Conservation (phyloP, 768 basidiomycete genomes). For the Trametes coccinea region DNA sequence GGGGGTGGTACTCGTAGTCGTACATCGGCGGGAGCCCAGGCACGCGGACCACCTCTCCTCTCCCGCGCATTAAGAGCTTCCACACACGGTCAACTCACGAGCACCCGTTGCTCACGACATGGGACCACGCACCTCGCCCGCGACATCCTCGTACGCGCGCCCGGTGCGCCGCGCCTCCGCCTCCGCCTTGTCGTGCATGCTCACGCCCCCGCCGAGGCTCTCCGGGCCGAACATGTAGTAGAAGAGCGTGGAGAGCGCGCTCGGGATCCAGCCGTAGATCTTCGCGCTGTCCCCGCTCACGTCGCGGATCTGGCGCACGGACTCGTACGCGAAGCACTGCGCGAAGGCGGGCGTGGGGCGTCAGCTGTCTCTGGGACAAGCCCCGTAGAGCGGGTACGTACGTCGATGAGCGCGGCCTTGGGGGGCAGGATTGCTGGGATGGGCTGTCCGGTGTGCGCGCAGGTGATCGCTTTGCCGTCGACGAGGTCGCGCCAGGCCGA, state of each 20-base stretch:
- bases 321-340: conserved; percentile 6
- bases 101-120: too few species aligned
- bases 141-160: conserved; percentile 1
- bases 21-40: conserved; percentile 29
- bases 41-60: conserved; percentile 17
- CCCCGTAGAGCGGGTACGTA: background rate
- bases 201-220: conserved; percentile 15
- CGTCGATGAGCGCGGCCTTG: conserved; percentile 19
- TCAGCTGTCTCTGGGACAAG: background rate
- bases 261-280: conserved; percentile 16
- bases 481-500: conserved; percentile 10
- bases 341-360: background rate
- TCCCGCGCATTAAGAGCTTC: background rate
- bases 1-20: conserved; percentile 25
- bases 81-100: too few species aligned
- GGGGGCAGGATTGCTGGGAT: conserved; percentile 8
- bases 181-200: conserved; percentile 12
- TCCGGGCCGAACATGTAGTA: conserved; percentile 17
- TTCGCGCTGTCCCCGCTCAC: conserved; percentile 18
- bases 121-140: conserved; percentile 1
- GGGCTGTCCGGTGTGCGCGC: conserved; percentile 5
- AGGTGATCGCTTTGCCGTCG: conserved; percentile 2
- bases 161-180: conserved; percentile 4
- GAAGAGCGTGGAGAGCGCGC: conserved; percentile 5
- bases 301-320: background rate